phyloP scores from a whole-genome alignment of 176 grass and related monocot species.

The Oryza punctata region DNA sequence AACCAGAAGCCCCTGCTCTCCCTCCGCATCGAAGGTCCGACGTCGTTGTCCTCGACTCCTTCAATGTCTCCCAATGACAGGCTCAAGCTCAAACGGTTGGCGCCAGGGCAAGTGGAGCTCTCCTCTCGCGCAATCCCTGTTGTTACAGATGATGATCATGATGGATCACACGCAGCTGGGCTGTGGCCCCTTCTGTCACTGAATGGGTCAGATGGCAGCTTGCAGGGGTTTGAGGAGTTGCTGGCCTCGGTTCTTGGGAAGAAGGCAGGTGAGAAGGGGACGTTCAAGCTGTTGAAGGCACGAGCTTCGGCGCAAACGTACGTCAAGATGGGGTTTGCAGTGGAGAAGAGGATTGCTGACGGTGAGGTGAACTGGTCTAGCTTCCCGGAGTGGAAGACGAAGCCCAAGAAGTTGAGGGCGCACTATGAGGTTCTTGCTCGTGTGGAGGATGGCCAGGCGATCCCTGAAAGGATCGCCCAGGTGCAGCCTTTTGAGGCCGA shows the following conservation, averaged over 20 bases:
- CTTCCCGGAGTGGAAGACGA: constrained; percentile 69
- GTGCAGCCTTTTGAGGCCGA: constrained; percentile 51
- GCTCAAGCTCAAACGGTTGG: constrained; percentile 80
- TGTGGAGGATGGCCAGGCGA: constrained; percentile 63
- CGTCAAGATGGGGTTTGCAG: constrained; percentile 73
- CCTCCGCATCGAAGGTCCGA: constrained; percentile 73
- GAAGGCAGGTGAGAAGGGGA: constrained; percentile 61
- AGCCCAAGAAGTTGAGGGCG: constrained; percentile 59
- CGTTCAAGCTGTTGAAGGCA: constrained; percentile 67
- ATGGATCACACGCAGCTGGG: constrained; percentile 29
- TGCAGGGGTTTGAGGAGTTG: constrained; percentile 78
- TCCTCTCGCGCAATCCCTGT: constrained; percentile 49
- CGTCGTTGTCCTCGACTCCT: constrained; percentile 70
- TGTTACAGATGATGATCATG: constrained; percentile 33
- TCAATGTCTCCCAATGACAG: constrained; percentile 63
- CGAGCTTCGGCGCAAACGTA: constrained; percentile 73
- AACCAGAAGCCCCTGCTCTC: constrained; percentile 78
- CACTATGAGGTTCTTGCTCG: constrained; percentile 86
- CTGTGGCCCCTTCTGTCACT: constrained; percentile 83
- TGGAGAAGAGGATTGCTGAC: constrained; percentile 59
- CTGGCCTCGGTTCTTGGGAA: constrained; percentile 64
- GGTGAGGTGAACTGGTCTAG: constrained; percentile 59
- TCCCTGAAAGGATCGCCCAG: constrained; percentile 67
- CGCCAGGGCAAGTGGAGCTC: constrained; percentile 74
- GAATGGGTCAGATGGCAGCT: constrained; percentile 67